Evolutionary conservation across 768 basidiomycete species (phyloP), one percentile per base, ranked within the genome.

Genomic region (Lentinula sp.): DNA sequence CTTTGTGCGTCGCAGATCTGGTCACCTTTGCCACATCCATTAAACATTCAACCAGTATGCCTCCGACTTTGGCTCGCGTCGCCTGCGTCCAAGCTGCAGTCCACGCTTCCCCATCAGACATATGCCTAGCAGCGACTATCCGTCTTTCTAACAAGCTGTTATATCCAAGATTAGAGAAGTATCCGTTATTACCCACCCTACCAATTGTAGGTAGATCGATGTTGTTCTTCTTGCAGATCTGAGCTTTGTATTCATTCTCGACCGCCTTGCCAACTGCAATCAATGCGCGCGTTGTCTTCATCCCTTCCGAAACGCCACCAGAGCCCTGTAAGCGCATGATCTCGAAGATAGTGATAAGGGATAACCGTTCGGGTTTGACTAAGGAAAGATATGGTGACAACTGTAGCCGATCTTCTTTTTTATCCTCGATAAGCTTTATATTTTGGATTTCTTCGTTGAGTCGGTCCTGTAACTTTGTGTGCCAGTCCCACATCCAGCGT

Each of bases 401-500:
- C 0, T 40, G 42, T 28, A 34, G 46, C 6, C 34, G 43, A 21
- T 23, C 23, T 34, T 59, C 46, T 10, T 49, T 28, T 21, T 59
- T 6, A 28, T 62, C 64, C 63, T 83, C 84, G 8, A 73, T 64
- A 13, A 67, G 63, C 2, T 72, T 60, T 16, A 89, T 78, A 8
- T 73, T 73, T 11, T 71, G 67, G 21, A 89, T 80, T 64, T 87
- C 86, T 0, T 71, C 67, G 57, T 77, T 75, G 5, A 89, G 70
- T 5, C 83, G 76, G 4, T 52, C 69, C 32, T 77, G 71, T n/a
- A 95, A 78, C 63, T 80, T 79, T 16, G 72, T 66, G 66, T 93
- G 88, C 93, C 93, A 96, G 6, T 83, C 75, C 88, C 89, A 93
- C 90, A 96, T 92, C 89, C 88, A 89, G 43, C 74, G 71, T 64